Evolutionary conservation across 768 basidiomycete genomes (phyloP), one percentile per base, ranked within the genome.

Genomic region (Trametes villosa): DNA sequence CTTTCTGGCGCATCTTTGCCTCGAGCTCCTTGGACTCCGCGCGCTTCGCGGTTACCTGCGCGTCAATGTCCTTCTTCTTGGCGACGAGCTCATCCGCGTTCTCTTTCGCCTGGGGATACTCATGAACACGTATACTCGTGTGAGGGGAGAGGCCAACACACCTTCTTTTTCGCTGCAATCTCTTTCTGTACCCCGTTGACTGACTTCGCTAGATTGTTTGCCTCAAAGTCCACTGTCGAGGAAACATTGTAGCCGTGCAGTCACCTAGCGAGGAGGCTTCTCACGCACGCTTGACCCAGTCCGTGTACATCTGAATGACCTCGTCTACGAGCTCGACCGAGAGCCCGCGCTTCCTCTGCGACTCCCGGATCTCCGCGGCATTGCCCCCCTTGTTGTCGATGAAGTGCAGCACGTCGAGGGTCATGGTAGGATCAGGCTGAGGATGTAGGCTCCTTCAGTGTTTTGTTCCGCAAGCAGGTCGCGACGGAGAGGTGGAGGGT

Each of bases 111-210:
- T 97, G 68, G n/a, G n/a, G n/a, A 15, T 9, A 13, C 22, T 26
- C 13, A n/a, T 42, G 18, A 42, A 13, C 8, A 20, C 8, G 11
- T 26, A 22, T 15, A 26, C 31, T 7, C 34, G 27, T 38, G 20
- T 15, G n/a, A n/a, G n/a, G 4, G n/a, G 20, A 5, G 29, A 27
- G 18, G 2, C 11, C 5, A 29, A 31, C 72, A 31, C 57, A 86
- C 94, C 87, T 96, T 98, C 77, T 94, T 97, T 85, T 94, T 97
- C 2, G 84, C 81, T 12, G 86, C 87, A 69, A 99, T 98, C 75
- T 98, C 86, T 75, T 98, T 99, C 79, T 99, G 96, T 12, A 96
- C 80, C 15, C 84, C 85, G 68, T 99, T 98, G 40, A 92, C 85
- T 67, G 92, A 83, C 73, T 96, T 95, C 67, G 86, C 82, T 50